Percentiles rank a stretch among this genome's conserved stretches.
phyloP scores from a whole-genome alignment of 2,329 filamentous ascomycete species.

The Colletotrichum sp. region DNA sequence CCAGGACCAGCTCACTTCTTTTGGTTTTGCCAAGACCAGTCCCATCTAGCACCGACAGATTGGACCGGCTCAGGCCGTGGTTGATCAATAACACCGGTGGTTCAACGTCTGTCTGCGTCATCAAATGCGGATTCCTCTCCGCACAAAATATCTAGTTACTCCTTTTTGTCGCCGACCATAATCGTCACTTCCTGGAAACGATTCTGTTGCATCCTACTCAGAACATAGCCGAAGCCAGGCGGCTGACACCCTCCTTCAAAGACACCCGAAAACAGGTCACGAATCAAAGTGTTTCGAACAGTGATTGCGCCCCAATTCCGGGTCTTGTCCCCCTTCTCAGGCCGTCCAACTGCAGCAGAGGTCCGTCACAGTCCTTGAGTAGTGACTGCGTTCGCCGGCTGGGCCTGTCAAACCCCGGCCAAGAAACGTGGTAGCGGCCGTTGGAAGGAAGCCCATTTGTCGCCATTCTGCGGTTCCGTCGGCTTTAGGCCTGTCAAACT shows the following conservation, averaged over 20 bases:
- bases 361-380: background rate
- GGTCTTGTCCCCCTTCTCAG: background rate
- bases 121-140: background rate
- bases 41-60: background rate
- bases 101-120: background rate
- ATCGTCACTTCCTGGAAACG: background rate
- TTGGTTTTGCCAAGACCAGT: background rate
- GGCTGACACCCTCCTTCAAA: background rate
- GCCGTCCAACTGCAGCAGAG: background rate
- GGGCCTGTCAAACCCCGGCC: background rate
- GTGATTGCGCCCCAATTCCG: conserved; percentile 1
- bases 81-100: background rate
- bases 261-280: background rate
- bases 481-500: conserved; percentile 10
- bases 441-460: background rate
- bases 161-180: background rate
- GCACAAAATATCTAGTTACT: background rate
- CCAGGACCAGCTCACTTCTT: background rate
- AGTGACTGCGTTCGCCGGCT: background rate
- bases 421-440: background rate
- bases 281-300: background rate
- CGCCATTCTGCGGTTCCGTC: conserved; percentile 4
- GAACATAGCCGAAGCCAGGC: background rate
- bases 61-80: background rate
- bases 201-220: background rate